Evolutionary conservation across 2,329 filamentous ascomycete genomes (phyloP).

Genomic region (Fusarium virguliforme): DNA sequence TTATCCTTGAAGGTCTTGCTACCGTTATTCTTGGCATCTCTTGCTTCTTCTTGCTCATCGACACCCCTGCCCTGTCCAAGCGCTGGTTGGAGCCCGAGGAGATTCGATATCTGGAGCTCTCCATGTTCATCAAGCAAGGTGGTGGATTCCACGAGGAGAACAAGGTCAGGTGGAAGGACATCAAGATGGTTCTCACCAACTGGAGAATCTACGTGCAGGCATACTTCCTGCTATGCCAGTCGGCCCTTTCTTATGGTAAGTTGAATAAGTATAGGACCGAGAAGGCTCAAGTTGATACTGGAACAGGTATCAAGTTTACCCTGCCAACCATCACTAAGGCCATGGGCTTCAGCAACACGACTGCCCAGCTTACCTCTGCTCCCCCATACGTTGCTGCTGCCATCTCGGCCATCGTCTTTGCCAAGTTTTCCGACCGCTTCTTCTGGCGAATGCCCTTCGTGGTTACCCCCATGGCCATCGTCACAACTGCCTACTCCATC

Average conservation of each 20-base stretch:
- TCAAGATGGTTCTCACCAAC: conserved; percentile 51
- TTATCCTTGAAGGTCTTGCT: conserved; percentile 49
- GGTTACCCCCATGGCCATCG: conserved; percentile 40
- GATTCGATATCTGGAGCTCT: conserved; percentile 49
- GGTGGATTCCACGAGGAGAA: conserved; percentile 48
- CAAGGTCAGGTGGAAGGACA: conserved; percentile 44
- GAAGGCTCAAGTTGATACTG: background rate
- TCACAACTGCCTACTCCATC: conserved; percentile 42
- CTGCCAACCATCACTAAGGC: conserved; percentile 48
- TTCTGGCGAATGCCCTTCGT: conserved; percentile 50
- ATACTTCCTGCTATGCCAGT: conserved; percentile 51
- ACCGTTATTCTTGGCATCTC: conserved; percentile 57
- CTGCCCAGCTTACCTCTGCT: conserved; percentile 64
- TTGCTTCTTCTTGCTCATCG: conserved; percentile 65
- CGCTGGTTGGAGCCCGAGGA: conserved; percentile 54
- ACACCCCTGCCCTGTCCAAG: conserved; percentile 56
- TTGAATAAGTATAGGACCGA: background rate
- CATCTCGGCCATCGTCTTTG: conserved; percentile 74
- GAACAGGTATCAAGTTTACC: conserved; percentile 48
- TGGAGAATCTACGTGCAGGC: conserved; percentile 54
- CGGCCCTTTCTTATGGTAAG: conserved; percentile 49
- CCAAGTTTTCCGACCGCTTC: conserved; percentile 78
- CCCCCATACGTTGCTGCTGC: conserved; percentile 75
- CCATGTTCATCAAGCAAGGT: conserved; percentile 55
- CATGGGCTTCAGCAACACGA: conserved; percentile 50